Evolutionary conservation across 768 basidiomycete genomes (phyloP), one percentile per base, ranked within the genome.

Genomic region (Phanerochaete carnosa): DNA sequence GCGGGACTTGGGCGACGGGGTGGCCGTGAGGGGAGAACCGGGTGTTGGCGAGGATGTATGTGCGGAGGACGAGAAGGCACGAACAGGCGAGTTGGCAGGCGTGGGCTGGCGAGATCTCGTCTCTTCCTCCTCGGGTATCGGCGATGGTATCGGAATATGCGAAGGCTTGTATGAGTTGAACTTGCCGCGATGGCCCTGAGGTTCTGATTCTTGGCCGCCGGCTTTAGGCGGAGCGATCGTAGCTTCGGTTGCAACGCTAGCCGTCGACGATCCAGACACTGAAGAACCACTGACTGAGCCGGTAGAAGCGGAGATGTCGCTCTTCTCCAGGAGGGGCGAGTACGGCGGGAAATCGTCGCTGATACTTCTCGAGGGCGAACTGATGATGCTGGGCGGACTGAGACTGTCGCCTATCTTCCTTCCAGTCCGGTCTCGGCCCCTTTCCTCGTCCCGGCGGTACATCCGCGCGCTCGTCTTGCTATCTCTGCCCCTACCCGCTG

Each of bases 1-100:
- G 15, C 61, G 61, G 15, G 61, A 62, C 57, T 62, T 62, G 43
- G 61, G 53, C 28, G 61, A 32, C 16, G 60, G 54, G 32, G 25
- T 49, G 47, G 43, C 45, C 13, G 39, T 45, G 25, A 50, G 33
- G 2, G 54, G 51, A 7, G 39, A 7, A 43, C 45, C 49, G 51
- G 19, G 51, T 32, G 51, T 43, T 19, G 39, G 39, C 39, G 39
- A 11, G 28, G 62, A 43, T 2, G 47, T 23, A 49, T 37, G 33
- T 25, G 55, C 32, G 9, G 47, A 54, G 19, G 51, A 19, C 66
- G 60, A 23, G 73, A 70, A 45, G 63, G 69, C 58, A 73, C 66
- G 55, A 7, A 81, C 70, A 22, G 87, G 87, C 29, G 87, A 87
- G 65, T 85, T 88, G 19, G 84, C 79, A 8, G 87, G 87, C 1